phyloP scores from a whole-genome alignment of 495 filamentous ascomycete genomes.

The Chlorociboria aeruginascens region DNA sequence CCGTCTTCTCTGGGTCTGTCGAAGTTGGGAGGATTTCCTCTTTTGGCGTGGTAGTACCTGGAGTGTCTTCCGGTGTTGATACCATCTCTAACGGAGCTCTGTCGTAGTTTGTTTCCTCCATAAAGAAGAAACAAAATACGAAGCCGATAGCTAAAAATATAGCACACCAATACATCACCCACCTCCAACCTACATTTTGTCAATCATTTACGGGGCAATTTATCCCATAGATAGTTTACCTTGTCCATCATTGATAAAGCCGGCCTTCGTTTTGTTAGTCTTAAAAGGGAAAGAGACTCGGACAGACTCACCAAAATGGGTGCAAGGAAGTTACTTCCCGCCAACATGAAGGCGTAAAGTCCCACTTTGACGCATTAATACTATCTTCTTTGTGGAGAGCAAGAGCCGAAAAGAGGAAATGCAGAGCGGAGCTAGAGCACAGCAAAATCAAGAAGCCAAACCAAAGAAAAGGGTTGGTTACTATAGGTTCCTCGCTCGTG shows the following conservation, averaged over 20 bases:
- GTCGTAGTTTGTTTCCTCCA: slow-evolving; percentile 58
- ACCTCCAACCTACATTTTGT: slow-evolving; percentile 38
- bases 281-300: neutral
- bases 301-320: slow-evolving; percentile 35
- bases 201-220: neutral
- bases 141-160: slow-evolving; percentile 44
- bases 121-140: slow-evolving; percentile 53
- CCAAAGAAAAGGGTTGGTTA: no score
- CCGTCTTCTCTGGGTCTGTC: slow-evolving; percentile 2
- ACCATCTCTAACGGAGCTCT: slow-evolving; percentile 24
- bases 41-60: slow-evolving; percentile 6
- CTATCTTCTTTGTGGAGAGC: no score
- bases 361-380: no score
- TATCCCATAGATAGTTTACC: neutral
- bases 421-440: no score
- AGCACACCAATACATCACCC: slow-evolving; percentile 55
- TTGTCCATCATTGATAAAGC: slow-evolving; percentile 51
- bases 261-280: slow-evolving; percentile 18
- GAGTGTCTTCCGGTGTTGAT: slow-evolving; percentile 11
- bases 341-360: slow-evolving; percentile 49
- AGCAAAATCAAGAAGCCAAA: no score
- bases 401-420: no score
- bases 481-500: slow-evolving; percentile 53
- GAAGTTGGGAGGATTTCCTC: neutral
- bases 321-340: slow-evolving; percentile 53